Base-by-base conservation (phyloP, 139 green algal genomes). In the Asterochloris erici region DNA sequence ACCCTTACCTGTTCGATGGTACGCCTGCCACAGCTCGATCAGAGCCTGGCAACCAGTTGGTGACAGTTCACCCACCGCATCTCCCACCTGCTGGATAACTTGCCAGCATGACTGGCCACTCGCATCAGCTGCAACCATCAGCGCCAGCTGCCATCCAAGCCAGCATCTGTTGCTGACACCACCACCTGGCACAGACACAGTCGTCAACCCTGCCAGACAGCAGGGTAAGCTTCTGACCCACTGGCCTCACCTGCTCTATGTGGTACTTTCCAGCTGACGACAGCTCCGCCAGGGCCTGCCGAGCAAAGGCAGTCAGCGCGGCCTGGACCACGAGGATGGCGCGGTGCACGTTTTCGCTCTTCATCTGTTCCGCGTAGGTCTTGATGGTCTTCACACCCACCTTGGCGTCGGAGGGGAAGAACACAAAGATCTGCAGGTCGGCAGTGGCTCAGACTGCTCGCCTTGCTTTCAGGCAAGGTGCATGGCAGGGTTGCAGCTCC, bases 381-480 rank as follows among this genome's bases (percentile, higher is more conserved):
- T 99, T 98, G 88, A 99, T 98, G 14, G 91, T 95, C 86, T 97
- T 98, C n/a, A 99, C 96, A 47, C 97, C 97, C 14, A 99, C 94
- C 80, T 98, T 98, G 38, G 84, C 85, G 74, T 97, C 95, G 28
- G 98, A 94, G 2, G 96, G 93, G 82, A 97, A 99, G 87, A 99
- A 99, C 15, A 99, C 93, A 86, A 98, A 98, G 0, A 99, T 94
- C 90, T 99, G 93, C 68, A 76, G 12, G 24, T 63, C n/a, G 19
- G 24, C 19, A 9, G 21, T 71, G 17, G 66, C 38, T 54, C 38
- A 54, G 38, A 54, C 38, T 54, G 38, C 38, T 2, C 6, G 38
- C 4, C 38, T 6, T 54, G 38, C 4, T 6, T 54, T 6, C 38
- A 54, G 6, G 38, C 38, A 54, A 54, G 38, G 6, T 54, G 38